These are phyloP conservation scores for Xerocomus nothofagi DNA, from an alignment of 1,284 basidiomycete species.

Conservation along the genomic window DNA sequence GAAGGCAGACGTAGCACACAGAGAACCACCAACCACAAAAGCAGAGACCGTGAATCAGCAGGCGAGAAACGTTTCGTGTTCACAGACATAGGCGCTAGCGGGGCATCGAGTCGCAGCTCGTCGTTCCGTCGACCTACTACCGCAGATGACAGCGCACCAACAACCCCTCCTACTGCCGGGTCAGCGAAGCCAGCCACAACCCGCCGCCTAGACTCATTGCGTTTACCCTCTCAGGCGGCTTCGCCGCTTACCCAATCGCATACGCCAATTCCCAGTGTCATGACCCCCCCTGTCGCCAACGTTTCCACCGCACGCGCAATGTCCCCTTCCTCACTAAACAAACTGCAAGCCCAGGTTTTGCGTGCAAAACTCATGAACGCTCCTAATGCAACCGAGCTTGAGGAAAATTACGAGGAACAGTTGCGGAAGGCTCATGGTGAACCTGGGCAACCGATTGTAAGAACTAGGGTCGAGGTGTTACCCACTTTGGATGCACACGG, in stretches of 20 bases:
- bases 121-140: slow-evolving; percentile 64
- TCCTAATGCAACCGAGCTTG: slow-evolving; percentile 71
- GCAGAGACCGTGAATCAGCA: slow-evolving; percentile 36
- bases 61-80: slow-evolving; percentile 68
- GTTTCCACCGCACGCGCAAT: slow-evolving; percentile 46
- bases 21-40: slow-evolving; percentile 38
- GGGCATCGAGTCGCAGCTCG: slow-evolving; percentile 76
- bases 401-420: slow-evolving; percentile 81
- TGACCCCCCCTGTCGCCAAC: slow-evolving; percentile 65
- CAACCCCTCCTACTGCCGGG: slow-evolving; percentile 53
- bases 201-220: slow-evolving; percentile 55
- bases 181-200: slow-evolving; percentile 40
- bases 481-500: slow-evolving; percentile 90
- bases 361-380: slow-evolving; percentile 85
- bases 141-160: slow-evolving; percentile 52
- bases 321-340: slow-evolving; percentile 83
- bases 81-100: slow-evolving; percentile 59
- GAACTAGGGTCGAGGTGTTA: slow-evolving; percentile 74
- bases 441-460: slow-evolving; percentile 46
- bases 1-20: slow-evolving; percentile 50
- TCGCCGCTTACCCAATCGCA: slow-evolving; percentile 55
- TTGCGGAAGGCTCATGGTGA: slow-evolving; percentile 51
- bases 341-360: slow-evolving; percentile 89
- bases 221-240: slow-evolving; percentile 50
- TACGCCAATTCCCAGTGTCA: slow-evolving; percentile 87